phyloP scores from a whole-genome alignment of 1,139 yeast genomes.

The Magnusiomyces fungicola region DNA sequence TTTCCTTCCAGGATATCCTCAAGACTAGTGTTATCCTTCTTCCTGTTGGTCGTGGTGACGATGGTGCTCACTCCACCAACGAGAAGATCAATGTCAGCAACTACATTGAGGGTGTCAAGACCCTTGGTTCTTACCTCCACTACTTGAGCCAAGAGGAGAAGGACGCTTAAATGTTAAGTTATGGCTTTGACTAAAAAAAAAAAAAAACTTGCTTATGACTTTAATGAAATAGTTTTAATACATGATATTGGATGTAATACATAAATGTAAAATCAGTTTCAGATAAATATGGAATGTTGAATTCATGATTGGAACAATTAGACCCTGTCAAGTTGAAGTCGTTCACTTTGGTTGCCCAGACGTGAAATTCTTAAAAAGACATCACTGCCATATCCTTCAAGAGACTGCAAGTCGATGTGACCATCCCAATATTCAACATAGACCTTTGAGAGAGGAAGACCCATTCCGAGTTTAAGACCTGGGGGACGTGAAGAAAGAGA shows the following conservation, averaged over 20 bases:
- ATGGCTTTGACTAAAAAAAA: no score
- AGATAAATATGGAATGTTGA: no score
- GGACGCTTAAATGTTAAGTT: slow-evolving; percentile 29
- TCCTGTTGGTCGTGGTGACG: slow-evolving; percentile 99
- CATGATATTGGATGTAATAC: not conserved
- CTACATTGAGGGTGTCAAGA: slow-evolving; percentile 89
- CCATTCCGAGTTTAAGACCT: slow-evolving; percentile 70
- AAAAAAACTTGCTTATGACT: not conserved
- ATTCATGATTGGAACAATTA: no score
- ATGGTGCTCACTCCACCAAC: slow-evolving; percentile 97
- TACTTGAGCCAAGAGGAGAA: slow-evolving; percentile 52
- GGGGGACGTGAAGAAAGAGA: slow-evolving; percentile 65
- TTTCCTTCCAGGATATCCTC: slow-evolving; percentile 81
- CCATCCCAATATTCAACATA: slow-evolving; percentile 98
- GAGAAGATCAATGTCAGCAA: slow-evolving; percentile 86
- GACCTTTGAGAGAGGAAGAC: slow-evolving; percentile 83
- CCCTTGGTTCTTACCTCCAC: slow-evolving; percentile 89
- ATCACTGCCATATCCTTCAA: slow-evolving; percentile 90
- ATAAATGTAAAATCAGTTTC: no score
- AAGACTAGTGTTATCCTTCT: slow-evolving; percentile 78
- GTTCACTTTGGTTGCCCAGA: slow-evolving; percentile 60
- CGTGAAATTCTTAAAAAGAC: slow-evolving; percentile 72
- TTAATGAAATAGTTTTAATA: not conserved
- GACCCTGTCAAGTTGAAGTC: slow-evolving; percentile 68
- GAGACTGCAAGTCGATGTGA: slow-evolving; percentile 65